These are phyloP conservation scores for Penicillium tannophilum DNA, from an alignment of 495 filamentous ascomycete species.

Conservation along the genomic window DNA sequence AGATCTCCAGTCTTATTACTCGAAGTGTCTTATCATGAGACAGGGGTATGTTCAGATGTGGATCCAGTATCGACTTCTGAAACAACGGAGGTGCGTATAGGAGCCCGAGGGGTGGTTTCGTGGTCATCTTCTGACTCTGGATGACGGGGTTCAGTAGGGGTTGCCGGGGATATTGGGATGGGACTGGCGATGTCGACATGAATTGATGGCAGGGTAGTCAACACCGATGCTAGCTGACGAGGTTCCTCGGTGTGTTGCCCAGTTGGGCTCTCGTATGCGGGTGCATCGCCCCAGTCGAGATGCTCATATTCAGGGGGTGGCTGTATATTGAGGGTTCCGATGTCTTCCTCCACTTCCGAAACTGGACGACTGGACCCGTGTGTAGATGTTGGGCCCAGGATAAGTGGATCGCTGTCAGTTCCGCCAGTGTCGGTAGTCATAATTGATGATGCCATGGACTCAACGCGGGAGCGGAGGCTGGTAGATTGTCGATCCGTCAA, in stretches of 20 bases:
- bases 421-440: slow-evolving; percentile 24
- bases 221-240: slow-evolving; percentile 19
- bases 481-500: slow-evolving; percentile 19
- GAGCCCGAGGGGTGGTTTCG: slow-evolving; percentile 12
- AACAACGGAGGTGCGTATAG: slow-evolving; percentile 5
- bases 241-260: background rate
- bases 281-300: slow-evolving; percentile 53
- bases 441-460: slow-evolving; percentile 41
- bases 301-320: slow-evolving; percentile 49
- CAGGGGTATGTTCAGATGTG: slow-evolving; percentile 7
- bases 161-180: slow-evolving; percentile 31
- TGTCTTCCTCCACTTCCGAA: slow-evolving; percentile 37
- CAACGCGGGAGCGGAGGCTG: slow-evolving; percentile 33
- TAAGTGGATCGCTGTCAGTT: slow-evolving; percentile 35
- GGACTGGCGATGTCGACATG: slow-evolving; percentile 45
- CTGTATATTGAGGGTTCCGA: slow-evolving; percentile 37
- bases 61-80: slow-evolving; percentile 5
- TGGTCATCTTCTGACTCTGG: slow-evolving; percentile 10
- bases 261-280: slow-evolving; percentile 41
- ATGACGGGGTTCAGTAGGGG: slow-evolving; percentile 24
- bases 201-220: slow-evolving; percentile 38
- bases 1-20: background rate
- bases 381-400: slow-evolving; percentile 26
- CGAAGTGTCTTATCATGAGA: slow-evolving; percentile 8
- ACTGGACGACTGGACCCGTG: slow-evolving; percentile 25